phyloP scores from a whole-genome alignment of 441 rosid species.

The Eutrema salsugineum region DNA sequence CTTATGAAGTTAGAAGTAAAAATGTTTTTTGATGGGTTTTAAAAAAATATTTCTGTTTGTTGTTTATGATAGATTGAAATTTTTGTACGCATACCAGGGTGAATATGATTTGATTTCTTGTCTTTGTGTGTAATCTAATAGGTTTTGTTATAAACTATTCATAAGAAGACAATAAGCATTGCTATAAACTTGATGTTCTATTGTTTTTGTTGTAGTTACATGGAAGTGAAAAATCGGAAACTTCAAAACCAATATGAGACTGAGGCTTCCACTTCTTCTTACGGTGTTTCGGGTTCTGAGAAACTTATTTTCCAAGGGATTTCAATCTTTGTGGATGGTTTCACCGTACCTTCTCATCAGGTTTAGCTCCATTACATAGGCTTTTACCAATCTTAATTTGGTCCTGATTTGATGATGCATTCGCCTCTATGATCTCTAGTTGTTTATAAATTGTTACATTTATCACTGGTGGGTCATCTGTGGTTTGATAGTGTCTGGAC shows the following conservation, averaged over 20 bases:
- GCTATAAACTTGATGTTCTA: not conserved
- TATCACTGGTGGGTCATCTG: not conserved
- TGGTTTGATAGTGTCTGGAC: not conserved
- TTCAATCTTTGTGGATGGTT: slow-evolving; percentile 87
- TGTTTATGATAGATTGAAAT: not conserved
- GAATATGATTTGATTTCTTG: not conserved
- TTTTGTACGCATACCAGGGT: not conserved
- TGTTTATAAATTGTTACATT: not conserved
- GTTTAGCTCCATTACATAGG: slow-evolving; percentile 30
- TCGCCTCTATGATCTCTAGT: not conserved
- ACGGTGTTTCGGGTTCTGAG: slow-evolving; percentile 35
- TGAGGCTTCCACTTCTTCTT: slow-evolving; percentile 55
- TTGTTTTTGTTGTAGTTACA: slow-evolving; percentile 49
- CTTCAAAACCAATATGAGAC: slow-evolving; percentile 68
- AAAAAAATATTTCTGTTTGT: not conserved
- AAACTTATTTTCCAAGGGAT: slow-evolving; percentile 71
- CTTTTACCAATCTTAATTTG: not conserved
- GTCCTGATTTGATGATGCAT: too few species aligned
- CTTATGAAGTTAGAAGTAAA: not conserved
- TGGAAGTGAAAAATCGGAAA: slow-evolving; percentile 79
- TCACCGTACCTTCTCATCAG: slow-evolving; percentile 90
- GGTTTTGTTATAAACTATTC: not conserved
- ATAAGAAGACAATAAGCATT: not conserved
- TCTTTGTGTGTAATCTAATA: not conserved
- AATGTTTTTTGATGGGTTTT: not conserved